A percentile compares a stretch with the other conserved stretches of the same genome.
These are phyloP conservation scores for Diutina sp. DNA, from an alignment of 1,139 yeast genomes.

Conservation along the genomic window DNA sequence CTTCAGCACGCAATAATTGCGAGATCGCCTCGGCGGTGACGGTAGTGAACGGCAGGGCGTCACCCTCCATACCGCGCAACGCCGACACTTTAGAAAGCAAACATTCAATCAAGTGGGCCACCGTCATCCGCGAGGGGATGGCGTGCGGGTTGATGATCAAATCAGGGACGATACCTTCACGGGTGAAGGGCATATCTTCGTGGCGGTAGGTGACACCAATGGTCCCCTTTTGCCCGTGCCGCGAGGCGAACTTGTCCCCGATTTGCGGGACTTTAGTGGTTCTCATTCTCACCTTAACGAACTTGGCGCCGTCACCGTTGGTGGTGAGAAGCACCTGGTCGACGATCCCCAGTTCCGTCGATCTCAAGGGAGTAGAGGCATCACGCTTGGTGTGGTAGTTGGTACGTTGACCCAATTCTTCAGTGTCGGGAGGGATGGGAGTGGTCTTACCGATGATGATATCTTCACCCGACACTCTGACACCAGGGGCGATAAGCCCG, in stretches of 20 bases:
- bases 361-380: slow-evolving; percentile 93
- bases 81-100: slow-evolving; percentile 90
- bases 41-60: slow-evolving; percentile 96
- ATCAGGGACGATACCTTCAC: slow-evolving; percentile 95
- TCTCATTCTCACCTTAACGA: slow-evolving; percentile 97
- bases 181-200: slow-evolving; percentile 98
- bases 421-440: slow-evolving; percentile 96
- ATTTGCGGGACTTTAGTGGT: slow-evolving; percentile 97
- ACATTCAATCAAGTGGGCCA: slow-evolving; percentile 98
- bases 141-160: slow-evolving; percentile 97
- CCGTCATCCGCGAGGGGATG: slow-evolving; percentile 99
- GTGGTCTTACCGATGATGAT: slow-evolving; percentile 97
- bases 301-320: slow-evolving; percentile 94
- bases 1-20: slow-evolving; percentile 81
- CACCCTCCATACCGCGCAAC: slow-evolving; percentile 93
- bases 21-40: slow-evolving; percentile 97
- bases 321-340: slow-evolving; percentile 96
- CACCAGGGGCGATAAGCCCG: slow-evolving; percentile 96
- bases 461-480: slow-evolving; percentile 97
- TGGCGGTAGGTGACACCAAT: slow-evolving; percentile 97
- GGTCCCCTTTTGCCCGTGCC: slow-evolving; percentile 99
- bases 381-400: slow-evolving; percentile 97
- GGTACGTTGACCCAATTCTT: slow-evolving; percentile 96
- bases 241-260: slow-evolving; percentile 97
- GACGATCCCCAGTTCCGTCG: slow-evolving; percentile 96